phyloP scores from a whole-genome alignment of 1,284 basidiomycete species.

The Cutaneotrichosporon dermatis region DNA sequence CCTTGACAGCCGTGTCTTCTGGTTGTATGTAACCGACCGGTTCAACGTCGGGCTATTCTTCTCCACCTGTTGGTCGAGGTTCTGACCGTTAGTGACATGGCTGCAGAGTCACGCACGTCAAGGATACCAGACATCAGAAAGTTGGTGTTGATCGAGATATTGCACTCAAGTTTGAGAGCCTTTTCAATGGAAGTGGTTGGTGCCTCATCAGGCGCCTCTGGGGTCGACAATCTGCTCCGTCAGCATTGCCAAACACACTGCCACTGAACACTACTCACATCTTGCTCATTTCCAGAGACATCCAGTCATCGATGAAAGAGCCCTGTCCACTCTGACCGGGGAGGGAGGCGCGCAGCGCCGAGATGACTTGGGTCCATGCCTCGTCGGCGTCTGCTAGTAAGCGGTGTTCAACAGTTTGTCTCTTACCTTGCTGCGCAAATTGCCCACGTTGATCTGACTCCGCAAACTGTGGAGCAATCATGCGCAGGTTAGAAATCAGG shows the following conservation, averaged over 20 bases:
- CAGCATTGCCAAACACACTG: too few species aligned
- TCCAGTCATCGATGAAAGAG: constrained; percentile 74
- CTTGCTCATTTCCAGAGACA: constrained; percentile 75
- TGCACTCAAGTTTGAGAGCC: constrained; percentile 87
- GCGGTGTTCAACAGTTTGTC: not conserved
- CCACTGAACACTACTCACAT: constrained; percentile 56
- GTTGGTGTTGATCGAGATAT: constrained; percentile 80
- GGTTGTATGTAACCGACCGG: constrained; percentile 77
- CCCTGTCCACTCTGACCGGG: constrained; percentile 48
- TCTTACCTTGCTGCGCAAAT: constrained; percentile 80
- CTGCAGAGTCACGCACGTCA: constrained; percentile 57
- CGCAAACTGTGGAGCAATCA: constrained; percentile 85
- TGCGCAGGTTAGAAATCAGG: constrained; percentile 69
- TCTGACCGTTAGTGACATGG: constrained; percentile 50
- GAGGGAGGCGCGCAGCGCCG: constrained; percentile 64
- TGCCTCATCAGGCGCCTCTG: constrained; percentile 76
- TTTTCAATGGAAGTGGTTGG: constrained; percentile 63
- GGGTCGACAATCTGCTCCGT: constrained; percentile 55
- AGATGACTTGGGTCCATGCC: constrained; percentile 82
- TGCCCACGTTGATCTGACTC: constrained; percentile 61
- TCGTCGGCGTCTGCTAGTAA: constrained; percentile 81
- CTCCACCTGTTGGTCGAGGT: constrained; percentile 77
- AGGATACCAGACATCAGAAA: constrained; percentile 83
- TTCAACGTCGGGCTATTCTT: constrained; percentile 77
- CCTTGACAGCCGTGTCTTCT: constrained; percentile 74